These are phyloP conservation scores for Yamadazyma oceani DNA, from an alignment of 1,139 yeast species.

Conservation along the genomic window DNA sequence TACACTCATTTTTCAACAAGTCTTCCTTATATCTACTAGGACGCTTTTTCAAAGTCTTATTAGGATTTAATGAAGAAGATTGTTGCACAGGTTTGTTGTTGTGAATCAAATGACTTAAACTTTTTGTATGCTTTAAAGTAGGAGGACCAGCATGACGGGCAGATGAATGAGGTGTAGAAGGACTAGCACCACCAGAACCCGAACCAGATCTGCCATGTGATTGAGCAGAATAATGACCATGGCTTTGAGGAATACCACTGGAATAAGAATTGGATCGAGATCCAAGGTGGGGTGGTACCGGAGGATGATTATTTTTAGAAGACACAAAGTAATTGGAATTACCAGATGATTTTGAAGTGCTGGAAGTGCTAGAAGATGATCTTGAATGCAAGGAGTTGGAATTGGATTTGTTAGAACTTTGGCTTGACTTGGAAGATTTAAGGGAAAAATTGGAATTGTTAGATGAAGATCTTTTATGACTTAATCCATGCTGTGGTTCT, in stretches of 20 bases:
- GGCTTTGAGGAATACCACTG: not conserved
- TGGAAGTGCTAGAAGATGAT: conserved; percentile 13
- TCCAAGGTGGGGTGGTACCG: not conserved
- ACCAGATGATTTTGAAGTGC: conserved; percentile 9
- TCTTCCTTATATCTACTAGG: conserved; percentile 15
- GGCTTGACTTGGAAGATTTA: conserved; percentile 12
- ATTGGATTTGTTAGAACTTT: conserved; percentile 5
- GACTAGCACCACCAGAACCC: not conserved
- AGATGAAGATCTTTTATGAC: conserved; percentile 14
- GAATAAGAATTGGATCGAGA: not conserved
- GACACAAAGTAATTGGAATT: conserved; percentile 3
- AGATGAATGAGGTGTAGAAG: no score
- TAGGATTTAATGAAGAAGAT: conserved; percentile 3
- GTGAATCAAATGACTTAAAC: conserved; percentile 10
- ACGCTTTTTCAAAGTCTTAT: conserved; percentile 5
- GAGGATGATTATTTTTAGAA: conserved; percentile 3
- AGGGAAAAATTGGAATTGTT: conserved; percentile 13
- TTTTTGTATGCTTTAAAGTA: conserved; percentile 10
- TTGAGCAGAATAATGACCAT: not conserved
- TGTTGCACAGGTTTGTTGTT: conserved; percentile 3
- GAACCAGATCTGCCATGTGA: conserved; percentile 3
- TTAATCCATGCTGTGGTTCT: not conserved
- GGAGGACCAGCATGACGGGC: conserved; percentile 3
- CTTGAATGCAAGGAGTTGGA: conserved; percentile 12
- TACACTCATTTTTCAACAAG: conserved; percentile 14